Base-by-base conservation (phyloP, 1,139 yeast genomes). In the Candida dubliniensis region DNA sequence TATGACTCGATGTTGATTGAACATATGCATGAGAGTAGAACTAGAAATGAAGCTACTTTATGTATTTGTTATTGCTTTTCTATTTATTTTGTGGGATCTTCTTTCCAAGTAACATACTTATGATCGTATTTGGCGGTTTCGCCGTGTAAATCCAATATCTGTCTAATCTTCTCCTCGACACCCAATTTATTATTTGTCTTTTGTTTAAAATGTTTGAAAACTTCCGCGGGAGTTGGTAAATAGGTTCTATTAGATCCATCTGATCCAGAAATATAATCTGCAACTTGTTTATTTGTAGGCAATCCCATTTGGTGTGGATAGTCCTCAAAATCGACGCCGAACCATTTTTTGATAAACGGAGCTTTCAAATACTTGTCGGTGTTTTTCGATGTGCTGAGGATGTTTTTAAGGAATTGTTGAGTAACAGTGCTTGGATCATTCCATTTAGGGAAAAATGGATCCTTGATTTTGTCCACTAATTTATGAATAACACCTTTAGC, bases 231-330 rank as follows among this genome's bases (percentile, higher is more conserved):
- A 9, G 93, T 82, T 24, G 85, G 85, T 61, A 85, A 80, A 62
- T 77, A 81, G 32, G 82, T 72, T 56, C 87, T 75, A 53, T 79
- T 76, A 12, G 83, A 71, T 29, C 79, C 82, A 56, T 81, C 87
- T 49, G 73, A 74, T 24, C 91, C 91, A 39, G 81, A 79, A 42
- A 86, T 78, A 61, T 74, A 86, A 44, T 69, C 67, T 54, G 77
- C 74, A 47, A 81, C 73, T 47, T 81, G 84, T 41, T 59, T 53
- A 63, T 84, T 87, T 11, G 79, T 71, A 42, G 98, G 98, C 52
- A 93, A 75, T 31, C 96, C 96, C 75, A 80, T 86, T 57, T 79
- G 75, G 66, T 77, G 81, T 30, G 96, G 96, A 61, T 91, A 87
- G 42, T 76, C 64, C 36, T 65, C 64, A 67, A 76, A 88, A 54